A percentile compares a stretch with the other conserved stretches of the same genome.
Conservation (phyloP, 768 basidiomycete species). For the Cantharellus cinnabarinus region DNA sequence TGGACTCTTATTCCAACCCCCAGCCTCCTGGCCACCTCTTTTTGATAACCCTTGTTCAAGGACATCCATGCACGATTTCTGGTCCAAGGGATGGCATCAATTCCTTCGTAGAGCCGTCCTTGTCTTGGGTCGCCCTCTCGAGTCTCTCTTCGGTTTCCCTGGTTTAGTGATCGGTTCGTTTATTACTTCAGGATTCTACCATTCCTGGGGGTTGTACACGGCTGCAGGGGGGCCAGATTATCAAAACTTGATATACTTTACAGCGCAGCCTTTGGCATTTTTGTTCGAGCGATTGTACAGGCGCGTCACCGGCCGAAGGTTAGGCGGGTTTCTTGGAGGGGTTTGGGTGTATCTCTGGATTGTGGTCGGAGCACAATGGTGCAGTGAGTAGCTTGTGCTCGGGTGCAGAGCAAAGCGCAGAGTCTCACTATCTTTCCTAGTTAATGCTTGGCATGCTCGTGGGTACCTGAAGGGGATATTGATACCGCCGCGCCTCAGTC, state of each 20-base stretch:
- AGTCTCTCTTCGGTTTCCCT: not conserved
- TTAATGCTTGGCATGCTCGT: not conserved
- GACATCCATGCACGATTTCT: slow-evolving; percentile 3
- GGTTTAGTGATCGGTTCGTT: not conserved
- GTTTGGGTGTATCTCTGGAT: not conserved
- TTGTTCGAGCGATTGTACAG: not conserved
- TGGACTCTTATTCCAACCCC: slow-evolving; percentile 1
- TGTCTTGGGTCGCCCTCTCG: slow-evolving; percentile 2
- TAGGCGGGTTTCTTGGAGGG: not conserved
- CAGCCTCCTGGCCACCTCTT: slow-evolving; percentile 4
- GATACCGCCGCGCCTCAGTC: not conserved
- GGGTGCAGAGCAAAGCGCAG: not conserved
- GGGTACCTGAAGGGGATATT: not conserved
- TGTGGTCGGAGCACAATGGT: not conserved
- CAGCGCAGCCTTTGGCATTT: not conserved
- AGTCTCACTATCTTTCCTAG: slow-evolving; percentile 4
- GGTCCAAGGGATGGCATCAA: slow-evolving; percentile 7
- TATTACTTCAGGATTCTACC: not conserved
- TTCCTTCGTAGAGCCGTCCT: slow-evolving; percentile 7
- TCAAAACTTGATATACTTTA: not conserved
- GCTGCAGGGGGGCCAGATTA: not conserved
- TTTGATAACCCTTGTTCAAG: slow-evolving; percentile 3
- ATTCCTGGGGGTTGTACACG: not conserved
- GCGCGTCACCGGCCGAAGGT: not conserved
- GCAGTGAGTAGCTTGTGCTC: not conserved